These are phyloP conservation scores for Plasmodium vivax DNA, from an alignment of 169 alveolate species.

Conservation along the genomic window DNA sequence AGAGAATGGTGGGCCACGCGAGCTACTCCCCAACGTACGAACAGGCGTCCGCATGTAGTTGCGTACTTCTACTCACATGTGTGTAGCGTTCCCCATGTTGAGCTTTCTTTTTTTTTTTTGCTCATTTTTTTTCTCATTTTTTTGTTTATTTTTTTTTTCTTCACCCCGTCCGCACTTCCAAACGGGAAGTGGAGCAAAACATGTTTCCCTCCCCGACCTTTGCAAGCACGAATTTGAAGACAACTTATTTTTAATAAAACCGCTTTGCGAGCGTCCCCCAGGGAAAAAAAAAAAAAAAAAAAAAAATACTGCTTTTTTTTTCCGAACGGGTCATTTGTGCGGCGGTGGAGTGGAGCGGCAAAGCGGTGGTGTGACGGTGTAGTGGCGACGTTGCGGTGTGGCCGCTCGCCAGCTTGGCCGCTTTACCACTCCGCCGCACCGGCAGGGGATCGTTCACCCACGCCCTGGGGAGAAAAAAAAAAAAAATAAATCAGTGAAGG, in stretches of 20 bases:
- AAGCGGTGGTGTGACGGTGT: background rate
- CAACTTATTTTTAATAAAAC: background rate
- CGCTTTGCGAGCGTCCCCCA: background rate
- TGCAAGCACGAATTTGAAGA: background rate
- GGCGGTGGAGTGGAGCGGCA: background rate
- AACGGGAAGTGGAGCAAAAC: background rate
- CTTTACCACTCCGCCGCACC: background rate
- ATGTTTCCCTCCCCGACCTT: background rate
- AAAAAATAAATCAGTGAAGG: background rate
- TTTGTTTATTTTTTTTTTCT: no score
- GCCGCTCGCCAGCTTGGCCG: background rate
- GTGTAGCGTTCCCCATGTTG: background rate
- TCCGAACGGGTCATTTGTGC: background rate
- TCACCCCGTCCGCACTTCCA: background rate
- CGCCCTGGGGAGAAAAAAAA: background rate
- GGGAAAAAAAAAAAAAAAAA: background rate
- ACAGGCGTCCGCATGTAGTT: background rate
- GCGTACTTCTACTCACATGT: background rate
- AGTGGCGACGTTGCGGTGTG: background rate
- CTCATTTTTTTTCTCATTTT: no score
- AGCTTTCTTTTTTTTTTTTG: no score
- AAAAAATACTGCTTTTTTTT: background rate
- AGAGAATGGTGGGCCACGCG: background rate
- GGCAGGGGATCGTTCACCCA: background rate
- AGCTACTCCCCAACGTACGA: background rate